phyloP scores from a whole-genome alignment of 2,329 filamentous ascomycete genomes.

The Neonectria hederae region DNA sequence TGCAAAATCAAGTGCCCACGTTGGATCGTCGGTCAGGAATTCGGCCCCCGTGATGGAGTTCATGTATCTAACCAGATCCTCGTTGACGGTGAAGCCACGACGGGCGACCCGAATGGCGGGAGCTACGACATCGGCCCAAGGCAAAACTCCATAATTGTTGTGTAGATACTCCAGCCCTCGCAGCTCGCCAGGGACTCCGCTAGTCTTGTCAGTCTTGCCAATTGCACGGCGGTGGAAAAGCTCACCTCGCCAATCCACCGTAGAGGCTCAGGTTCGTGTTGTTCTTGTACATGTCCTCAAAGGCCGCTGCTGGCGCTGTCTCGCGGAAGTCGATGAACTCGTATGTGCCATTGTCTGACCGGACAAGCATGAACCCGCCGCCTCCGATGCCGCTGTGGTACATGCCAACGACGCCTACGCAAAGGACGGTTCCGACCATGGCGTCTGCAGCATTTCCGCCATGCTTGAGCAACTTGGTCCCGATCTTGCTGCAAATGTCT shows the following conservation, averaged over 20 bases:
- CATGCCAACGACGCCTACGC: conserved; percentile 71
- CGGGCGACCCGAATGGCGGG: conserved; percentile 79
- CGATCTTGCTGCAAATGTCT: conserved; percentile 67
- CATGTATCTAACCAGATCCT: conserved; percentile 79
- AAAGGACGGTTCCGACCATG: conserved; percentile 70
- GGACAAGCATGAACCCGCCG: conserved; percentile 82
- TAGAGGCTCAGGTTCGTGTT: conserved; percentile 70
- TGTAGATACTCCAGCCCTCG: conserved; percentile 80
- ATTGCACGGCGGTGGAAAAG: conserved; percentile 29
- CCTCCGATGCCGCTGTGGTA: conserved; percentile 78
- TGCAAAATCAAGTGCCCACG: conserved; percentile 87
- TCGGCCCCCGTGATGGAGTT: conserved; percentile 47
- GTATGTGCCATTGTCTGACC: conserved; percentile 59
- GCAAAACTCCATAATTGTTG: conserved; percentile 68
- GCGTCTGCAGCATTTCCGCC: conserved; percentile 76
- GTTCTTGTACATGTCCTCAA: conserved; percentile 82
- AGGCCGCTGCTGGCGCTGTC: conserved; percentile 81
- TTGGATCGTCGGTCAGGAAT: conserved; percentile 72
- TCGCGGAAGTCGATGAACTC: conserved; percentile 89
- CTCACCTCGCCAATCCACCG: conserved; percentile 77
- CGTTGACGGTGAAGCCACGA: conserved; percentile 74
- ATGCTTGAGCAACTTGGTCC: conserved; percentile 62
- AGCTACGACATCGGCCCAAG: conserved; percentile 73
- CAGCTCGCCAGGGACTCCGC: conserved; percentile 75
- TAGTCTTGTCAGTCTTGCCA: conserved; percentile 35